Evolutionary conservation across 2,329 filamentous ascomycete genomes (phyloP), one percentile per base, ranked within the genome.

Genomic region (Anthostomella pinea): DNA sequence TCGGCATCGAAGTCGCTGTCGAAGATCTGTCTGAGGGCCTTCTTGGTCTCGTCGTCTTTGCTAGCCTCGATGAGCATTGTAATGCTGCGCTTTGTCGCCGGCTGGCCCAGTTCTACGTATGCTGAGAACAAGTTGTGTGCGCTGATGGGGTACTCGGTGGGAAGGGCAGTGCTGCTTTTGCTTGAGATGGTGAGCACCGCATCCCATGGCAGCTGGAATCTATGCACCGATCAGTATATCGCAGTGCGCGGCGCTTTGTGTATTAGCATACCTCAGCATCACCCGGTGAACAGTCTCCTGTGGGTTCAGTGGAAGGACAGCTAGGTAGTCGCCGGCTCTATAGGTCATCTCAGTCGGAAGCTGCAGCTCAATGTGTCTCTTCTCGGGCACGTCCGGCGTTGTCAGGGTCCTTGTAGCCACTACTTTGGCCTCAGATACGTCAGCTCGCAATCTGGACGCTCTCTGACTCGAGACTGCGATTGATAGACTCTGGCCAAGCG

Each of bases 311-410:
- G 79, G 79, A 1, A 80, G 62, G 4, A 80, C 64, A 1, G 75
- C 73, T 6, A 83, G 66, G 48, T 83, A 82, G 49, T 83, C 79
- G n/a, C 78, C 79, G 10, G 73, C 69, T 21, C 69, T 67, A 52
- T 82, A 83, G 1, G 62, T 65, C 62, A 70, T 64, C 26, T 69
- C 69, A 0, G 65, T 67, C 0, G 77, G 77, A 2, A 82, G 58
- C 28, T 68, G 69, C 9, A 79, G 72, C 13, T 69, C 67, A 9
- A 75, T 63, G 19, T 69, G 60, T 9, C 67, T 61, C 60, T 77
- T 76, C 19, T 62, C 62, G 3, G 69, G 63, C 17, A 61, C 62
- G 1, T 58, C 66, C 2, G 62, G 56, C 2, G 63, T 52, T 1
- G 71, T 72, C n/a, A 77, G 57, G 3, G 62, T 41, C 27, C 62